Base-by-base conservation (phyloP, 352 stramenopile species). In the Phytophthora gonapodyides region DNA sequence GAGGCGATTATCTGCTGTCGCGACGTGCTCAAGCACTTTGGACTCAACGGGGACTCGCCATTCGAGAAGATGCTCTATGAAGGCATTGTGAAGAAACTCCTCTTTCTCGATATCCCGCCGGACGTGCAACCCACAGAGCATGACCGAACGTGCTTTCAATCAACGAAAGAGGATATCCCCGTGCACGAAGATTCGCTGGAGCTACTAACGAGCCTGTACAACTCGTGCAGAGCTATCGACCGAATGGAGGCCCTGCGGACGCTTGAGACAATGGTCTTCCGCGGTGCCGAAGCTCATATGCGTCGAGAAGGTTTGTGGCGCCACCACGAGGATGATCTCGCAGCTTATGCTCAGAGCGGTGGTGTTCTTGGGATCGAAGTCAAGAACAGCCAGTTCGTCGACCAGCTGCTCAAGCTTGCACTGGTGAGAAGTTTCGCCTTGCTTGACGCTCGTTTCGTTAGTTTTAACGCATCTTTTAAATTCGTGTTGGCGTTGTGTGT, bases 61-160 rank as follows among this genome's bases (percentile, higher is more conserved):
- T 87, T 93, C 41, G 87, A 92, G 48, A 91, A 90, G 33, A 80
- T 82, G 45, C 62, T 96, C 10, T 96, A 92, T 58, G 77, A 91
- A 62, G 70, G 54, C 5, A 88, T 92, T 16, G 84, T 96, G 13
- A 90, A 89, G 40, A 92, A 91, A 44, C 48, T 96, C 12, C 58
- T 96, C 12, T 94, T 96, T 52, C 61, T 96, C 4, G 87, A 96
- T 47, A 91, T 93, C 24, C 82, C 82, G 3, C 34, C 78, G 5
- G 87, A 96, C 57, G 78, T 93, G n/a, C 84, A 95, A 35, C 79
- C 82, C 1, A 94, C 87, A 0, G 87, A 96, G 35, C 87, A 96
- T 21, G 87, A 96, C 61, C 82, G 84, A 19, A 88, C 81, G n/a
- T 94, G 83, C 38, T 96, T 93, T 37, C 50, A 88, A 51, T 91